Conservation (phyloP, 352 stramenopile genomes). For the Phytophthora sp. region DNA sequence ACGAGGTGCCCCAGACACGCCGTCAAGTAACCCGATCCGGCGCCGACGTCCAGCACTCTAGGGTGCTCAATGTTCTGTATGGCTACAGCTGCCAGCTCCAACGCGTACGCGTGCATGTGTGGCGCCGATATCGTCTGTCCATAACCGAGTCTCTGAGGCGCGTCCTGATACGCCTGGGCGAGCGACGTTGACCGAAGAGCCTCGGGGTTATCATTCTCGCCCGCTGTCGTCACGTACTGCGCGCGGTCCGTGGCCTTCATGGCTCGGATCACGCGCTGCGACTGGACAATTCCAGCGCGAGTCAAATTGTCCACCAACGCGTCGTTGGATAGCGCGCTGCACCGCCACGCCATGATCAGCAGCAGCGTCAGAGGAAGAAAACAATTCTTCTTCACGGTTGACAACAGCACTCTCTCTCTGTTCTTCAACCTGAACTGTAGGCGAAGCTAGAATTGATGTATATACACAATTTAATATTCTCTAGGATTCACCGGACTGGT, state of each 20-base stretch:
- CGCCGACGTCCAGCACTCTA: constrained; percentile 94
- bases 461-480: too few species aligned
- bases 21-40: constrained; percentile 95
- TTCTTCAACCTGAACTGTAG: too few species aligned
- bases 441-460: too few species aligned
- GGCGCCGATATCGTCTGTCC: constrained; percentile 91
- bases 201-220: constrained; percentile 3
- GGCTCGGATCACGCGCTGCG: constrained; percentile 58
- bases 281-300: constrained; percentile 71
- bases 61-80: constrained; percentile 47
- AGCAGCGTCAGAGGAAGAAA: constrained; percentile 11
- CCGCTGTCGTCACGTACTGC: constrained; percentile 51
- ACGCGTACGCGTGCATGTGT: constrained; percentile 90
- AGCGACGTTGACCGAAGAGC: constrained; percentile 22
- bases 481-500: too few species aligned
- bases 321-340: constrained; percentile 69
- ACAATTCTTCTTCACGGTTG: neutral
- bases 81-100: constrained; percentile 79
- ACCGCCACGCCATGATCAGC: constrained; percentile 69
- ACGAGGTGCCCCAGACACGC: constrained; percentile 92
- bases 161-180: constrained; percentile 77
- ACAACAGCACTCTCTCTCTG: neutral
- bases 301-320: constrained; percentile 77
- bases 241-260: constrained; percentile 84
- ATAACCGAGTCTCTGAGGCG: constrained; percentile 82